Evolutionary conservation across 1,284 basidiomycete genomes (phyloP).

Genomic region (Termitomyces sp.): DNA sequence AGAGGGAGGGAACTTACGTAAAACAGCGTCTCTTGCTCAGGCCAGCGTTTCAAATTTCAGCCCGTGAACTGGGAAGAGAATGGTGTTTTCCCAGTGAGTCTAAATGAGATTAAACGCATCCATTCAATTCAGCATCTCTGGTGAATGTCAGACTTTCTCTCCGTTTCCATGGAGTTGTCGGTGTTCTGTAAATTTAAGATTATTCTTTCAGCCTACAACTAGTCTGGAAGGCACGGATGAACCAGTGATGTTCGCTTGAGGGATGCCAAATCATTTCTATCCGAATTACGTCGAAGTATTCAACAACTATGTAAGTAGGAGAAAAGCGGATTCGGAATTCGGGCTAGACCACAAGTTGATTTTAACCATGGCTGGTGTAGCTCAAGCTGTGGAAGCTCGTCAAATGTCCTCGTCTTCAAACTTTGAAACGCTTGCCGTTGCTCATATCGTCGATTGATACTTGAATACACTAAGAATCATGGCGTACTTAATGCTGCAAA

Average conservation of each 20-base stretch:
- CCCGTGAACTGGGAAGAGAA: background rate
- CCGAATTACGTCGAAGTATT: slow-evolving; percentile 12
- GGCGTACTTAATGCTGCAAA: background rate
- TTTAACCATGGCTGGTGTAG: background rate
- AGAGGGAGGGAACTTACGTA: slow-evolving; percentile 10
- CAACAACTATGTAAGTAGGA: slow-evolving; percentile 3
- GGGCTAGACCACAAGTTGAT: background rate
- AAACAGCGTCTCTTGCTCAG: background rate
- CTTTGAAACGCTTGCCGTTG: background rate
- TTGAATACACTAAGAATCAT: background rate
- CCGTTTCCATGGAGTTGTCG: slow-evolving; percentile 12
- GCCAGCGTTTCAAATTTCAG: background rate
- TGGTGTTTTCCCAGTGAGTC: background rate
- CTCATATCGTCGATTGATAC: background rate
- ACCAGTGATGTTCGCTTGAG: slow-evolving; percentile 14
- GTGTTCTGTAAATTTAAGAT: background rate
- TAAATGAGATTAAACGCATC: background rate
- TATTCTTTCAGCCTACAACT: background rate
- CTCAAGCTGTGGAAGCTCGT: background rate
- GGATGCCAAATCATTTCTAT: slow-evolving; percentile 2
- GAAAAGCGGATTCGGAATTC: background rate
- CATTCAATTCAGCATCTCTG: background rate
- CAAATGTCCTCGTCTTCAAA: background rate
- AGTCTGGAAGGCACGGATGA: slow-evolving; percentile 12
- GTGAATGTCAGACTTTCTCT: background rate